Base-by-base conservation (phyloP, 768 basidiomycete species). In the Cyclocybe aegerita region DNA sequence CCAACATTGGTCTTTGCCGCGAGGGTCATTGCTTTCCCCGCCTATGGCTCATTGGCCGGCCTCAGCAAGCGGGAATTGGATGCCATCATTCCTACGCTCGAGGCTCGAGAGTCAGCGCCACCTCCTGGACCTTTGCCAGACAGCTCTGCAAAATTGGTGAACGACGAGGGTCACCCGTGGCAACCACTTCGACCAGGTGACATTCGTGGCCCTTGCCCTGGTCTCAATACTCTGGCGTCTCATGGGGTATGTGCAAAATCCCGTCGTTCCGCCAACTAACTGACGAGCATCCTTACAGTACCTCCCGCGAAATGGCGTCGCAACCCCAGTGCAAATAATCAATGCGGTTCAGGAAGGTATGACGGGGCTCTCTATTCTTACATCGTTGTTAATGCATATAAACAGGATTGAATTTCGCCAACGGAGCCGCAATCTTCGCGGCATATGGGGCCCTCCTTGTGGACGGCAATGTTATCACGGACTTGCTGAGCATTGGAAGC, bases 11-110 rank as follows among this genome's bases (percentile, higher is more conserved):
- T 23, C 3, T 5, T 23, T 23, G 23, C 23, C 3, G 23, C 23
- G 23, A 23, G 23, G 23, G 23, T 23, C 23, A 31, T 35, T 14
- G 63, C 59, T 2, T 66, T 64, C 37, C 63, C 65, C 9, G 29
- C 54, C 6, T 60, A 66, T 48, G 47, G 43, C 14, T 62, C 62
- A 8, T 54, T 66, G 15, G 62, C 58, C 11, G 65, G 65, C 8
- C 52, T 66, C 23, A 49, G 58, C 14, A 47, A 53, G 15, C 52
- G 55, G n/a, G 56, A 60, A 38, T 35, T 64, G 40, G 61, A 61
- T 15, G 40, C 23, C 10, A 52, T 54, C 36, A 36, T 60, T 30
- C 50, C 58, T 30, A 54, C 50, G 8, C 39, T 52, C 10, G 30
- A 49, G 14, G 31, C 29, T 14, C 43, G 41, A 9, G 46, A 49